Base-by-base conservation (phyloP, 768 basidiomycete species). In the Mrakia blollopis region DNA sequence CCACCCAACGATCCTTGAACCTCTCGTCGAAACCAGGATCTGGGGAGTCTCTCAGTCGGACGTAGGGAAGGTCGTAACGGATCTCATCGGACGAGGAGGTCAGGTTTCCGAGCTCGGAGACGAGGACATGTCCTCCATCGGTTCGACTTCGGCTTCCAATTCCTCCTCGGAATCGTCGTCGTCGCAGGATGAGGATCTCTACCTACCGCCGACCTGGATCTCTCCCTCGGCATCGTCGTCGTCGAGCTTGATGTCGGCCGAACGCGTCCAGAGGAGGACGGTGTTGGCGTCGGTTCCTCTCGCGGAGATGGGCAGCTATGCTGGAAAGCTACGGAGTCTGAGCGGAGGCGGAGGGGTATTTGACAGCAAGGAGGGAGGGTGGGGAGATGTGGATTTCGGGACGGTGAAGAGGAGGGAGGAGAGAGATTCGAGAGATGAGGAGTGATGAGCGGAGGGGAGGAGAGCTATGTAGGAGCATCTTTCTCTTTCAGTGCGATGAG, bases 321-420 rank as follows among this genome's bases (percentile, higher is more conserved):
- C 91, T 13, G 90, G 86, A 65, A 87, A 92, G 23, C 83, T 94
- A 71, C 89, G 93, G 25, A 90, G 93, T 0, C 83, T 94, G 52
- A 91, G 91, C 1, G 93, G 91, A 67, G 93, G 93, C 5, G 89
- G 92, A 81, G 93, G 92, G 18, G 81, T 86, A 25, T 93, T 94
- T 80, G 92, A 94, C 81, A 91, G 91, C 89, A 84, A 85, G 41
- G 88, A 87, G 68, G 91, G 89, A n/a, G 92, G 92, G 23, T 94
- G 93, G 84, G 88, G 86, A 80, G 83, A 86, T 76, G 92, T 78
- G 16, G 77, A 78, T 16, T n/a, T 93, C 2, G 86, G 87, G 30
- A 86, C 88, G 70, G 80, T 85, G 44, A 87, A 92, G 77, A 89
- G 87, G 82, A 69, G 87, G 72, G 92, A 92, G 13, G 30, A 50